Conservation (phyloP, 768 basidiomycete species). For the Hemileccinum impolitum region DNA sequence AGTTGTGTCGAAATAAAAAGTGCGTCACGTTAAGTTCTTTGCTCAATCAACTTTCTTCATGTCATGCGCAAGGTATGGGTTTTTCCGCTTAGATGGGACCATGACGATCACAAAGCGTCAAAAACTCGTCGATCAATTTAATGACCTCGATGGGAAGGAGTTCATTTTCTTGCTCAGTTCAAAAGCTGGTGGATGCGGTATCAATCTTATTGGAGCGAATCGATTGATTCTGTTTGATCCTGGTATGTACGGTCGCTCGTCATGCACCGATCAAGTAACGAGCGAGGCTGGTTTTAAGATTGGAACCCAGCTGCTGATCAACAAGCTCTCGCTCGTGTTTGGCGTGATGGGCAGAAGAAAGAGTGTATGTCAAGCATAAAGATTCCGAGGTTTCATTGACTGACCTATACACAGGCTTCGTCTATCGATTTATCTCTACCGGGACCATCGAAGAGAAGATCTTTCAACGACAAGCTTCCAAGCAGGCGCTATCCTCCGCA, state of each 20-base stretch:
- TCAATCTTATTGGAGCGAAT: constrained; percentile 96
- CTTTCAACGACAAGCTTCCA: constrained; percentile 94
- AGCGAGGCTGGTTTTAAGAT: constrained; percentile 44
- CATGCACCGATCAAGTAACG: not conserved
- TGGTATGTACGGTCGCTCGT: constrained; percentile 42
- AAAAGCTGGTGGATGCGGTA: constrained; percentile 94
- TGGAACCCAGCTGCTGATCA: constrained; percentile 99
- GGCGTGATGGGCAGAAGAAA: constrained; percentile 99
- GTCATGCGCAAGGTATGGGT: constrained; percentile 65
- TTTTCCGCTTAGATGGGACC: constrained; percentile 90
- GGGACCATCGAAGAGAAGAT: constrained; percentile 99
- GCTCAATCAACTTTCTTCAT: not conserved
- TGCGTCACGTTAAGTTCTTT: constrained; percentile 30
- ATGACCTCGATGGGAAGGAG: constrained; percentile 88
- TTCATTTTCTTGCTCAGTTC: constrained; percentile 93
- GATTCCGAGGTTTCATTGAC: not conserved
- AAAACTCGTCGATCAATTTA: constrained; percentile 95
- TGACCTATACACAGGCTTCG: constrained; percentile 63
- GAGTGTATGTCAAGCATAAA: constrained; percentile 62
- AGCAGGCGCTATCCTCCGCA: constrained; percentile 95
- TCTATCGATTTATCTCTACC: constrained; percentile 96
- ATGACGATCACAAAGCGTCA: constrained; percentile 91
- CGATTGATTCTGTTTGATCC: constrained; percentile 95
- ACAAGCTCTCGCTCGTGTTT: constrained; percentile 96
- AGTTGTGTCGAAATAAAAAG: constrained; percentile 82